Percentiles rank a stretch among this genome's conserved stretches.
These are phyloP conservation scores for Tricholoma saponaceum DNA, from an alignment of 768 basidiomycete genomes.

Conservation along the genomic window DNA sequence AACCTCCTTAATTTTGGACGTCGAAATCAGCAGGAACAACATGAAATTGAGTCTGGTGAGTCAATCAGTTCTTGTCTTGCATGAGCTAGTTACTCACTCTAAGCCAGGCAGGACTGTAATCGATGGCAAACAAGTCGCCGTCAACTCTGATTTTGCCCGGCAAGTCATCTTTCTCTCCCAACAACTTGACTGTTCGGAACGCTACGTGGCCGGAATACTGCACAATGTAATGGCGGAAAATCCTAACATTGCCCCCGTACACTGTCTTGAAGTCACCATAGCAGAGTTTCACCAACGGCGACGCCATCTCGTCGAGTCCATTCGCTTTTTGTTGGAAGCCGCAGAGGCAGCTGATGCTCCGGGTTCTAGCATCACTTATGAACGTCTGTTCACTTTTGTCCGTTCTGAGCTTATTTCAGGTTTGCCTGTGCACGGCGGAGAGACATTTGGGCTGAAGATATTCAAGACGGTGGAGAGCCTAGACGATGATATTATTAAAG, in stretches of 20 bases:
- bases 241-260: constrained; percentile 57
- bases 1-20: constrained; percentile 64
- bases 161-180: constrained; percentile 78
- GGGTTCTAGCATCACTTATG: constrained; percentile 43
- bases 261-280: constrained; percentile 61
- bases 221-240: constrained; percentile 59
- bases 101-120: constrained; percentile 59
- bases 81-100: constrained; percentile 4
- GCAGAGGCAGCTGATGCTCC: constrained; percentile 45
- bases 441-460: constrained; percentile 49
- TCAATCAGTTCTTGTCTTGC: constrained; percentile 1
- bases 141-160: constrained; percentile 76
- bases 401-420: constrained; percentile 46
- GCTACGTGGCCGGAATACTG: constrained; percentile 67
- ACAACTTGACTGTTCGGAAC: constrained; percentile 80
- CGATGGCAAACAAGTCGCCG: constrained; percentile 60
- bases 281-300: constrained; percentile 68
- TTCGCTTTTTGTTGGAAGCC: constrained; percentile 65
- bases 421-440: constrained; percentile 30
- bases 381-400: constrained; percentile 53
- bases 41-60: constrained; percentile 65
- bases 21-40: constrained; percentile 59
- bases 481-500: constrained; percentile 47
- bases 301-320: constrained; percentile 64
- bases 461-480: constrained; percentile 63